Base-by-base conservation (phyloP, 495 filamentous ascomycete species). In the Parmelia sp. region DNA sequence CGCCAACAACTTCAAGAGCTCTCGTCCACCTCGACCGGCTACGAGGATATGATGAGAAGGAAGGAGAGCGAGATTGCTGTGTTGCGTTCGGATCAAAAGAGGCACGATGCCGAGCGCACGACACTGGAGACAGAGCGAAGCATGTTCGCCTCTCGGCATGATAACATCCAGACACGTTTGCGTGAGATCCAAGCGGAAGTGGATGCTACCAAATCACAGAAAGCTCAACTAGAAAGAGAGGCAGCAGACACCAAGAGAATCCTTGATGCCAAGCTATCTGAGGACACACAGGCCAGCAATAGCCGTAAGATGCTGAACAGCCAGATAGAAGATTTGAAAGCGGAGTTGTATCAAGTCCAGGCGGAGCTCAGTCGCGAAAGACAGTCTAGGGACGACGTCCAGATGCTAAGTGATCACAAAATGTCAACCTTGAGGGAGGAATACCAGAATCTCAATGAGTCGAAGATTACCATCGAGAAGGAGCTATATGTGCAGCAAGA, bases 401-500 rank as follows among this genome's bases (percentile, higher is more conserved):
- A 90, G 64, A 86, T 96, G 75, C 89, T 97, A 64, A 84, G 89
- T 4, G 91, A 97, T 65, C 91, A 96, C 77, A 95, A 94, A 70
- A 88, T 87, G 65, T 79, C 87, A 23, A 85, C 86, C 51, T 76
- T 98, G 62, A 87, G 90, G 69, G 85, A 92, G 27, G 92, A 97
- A 63, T 96, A 88, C 69, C 83, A 92, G 37, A 82, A 83, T n/a
- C 80, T 98, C 19, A 96, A 96, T 67, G 91, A 96, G 44, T 88
- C 92, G 8, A 98, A 98, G 75, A 96, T 97, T 68, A 94, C 83
- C 45, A 97, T 98, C 61, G 94, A 98, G 73, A 97, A 96, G 74
- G 95, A 97, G 74, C 91, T 98, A 75, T 97, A 97, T 72, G 86
- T 89, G n/a, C 94, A 97, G 69, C 92, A 97, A 74, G 94, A 98